These are phyloP conservation scores for Solidago caesia DNA, from an alignment of 129 eudicot species.

Conservation along the genomic window DNA sequence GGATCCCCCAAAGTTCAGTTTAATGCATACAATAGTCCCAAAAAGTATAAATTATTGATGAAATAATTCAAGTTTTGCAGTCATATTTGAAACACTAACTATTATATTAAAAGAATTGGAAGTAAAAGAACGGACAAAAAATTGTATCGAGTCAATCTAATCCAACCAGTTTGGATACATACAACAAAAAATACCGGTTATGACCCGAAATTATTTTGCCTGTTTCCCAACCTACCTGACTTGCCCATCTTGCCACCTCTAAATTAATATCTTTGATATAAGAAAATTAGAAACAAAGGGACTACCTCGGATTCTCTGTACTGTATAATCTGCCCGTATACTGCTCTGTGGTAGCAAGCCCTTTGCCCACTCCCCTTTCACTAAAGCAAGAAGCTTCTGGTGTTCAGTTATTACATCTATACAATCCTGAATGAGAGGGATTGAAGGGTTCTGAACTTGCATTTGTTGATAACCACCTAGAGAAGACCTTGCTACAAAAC, in stretches of 20 bases:
- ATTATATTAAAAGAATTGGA: neutral
- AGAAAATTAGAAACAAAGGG: slow-evolving; percentile 7
- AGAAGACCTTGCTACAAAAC: slow-evolving; percentile 54
- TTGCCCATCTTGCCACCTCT: neutral
- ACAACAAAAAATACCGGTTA: neutral
- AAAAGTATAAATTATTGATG: neutral
- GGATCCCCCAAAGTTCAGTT: too few relatives aligned
- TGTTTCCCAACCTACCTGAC: neutral
- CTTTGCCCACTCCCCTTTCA: slow-evolving; percentile 93
- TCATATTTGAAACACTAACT: neutral
- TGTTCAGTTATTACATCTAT: slow-evolving; percentile 86
- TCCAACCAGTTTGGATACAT: neutral
- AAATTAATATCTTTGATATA: neutral
- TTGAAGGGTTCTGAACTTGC: slow-evolving; percentile 38
- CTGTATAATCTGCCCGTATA: slow-evolving; percentile 76
- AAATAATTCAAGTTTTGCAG: neutral
- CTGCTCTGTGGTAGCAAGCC: slow-evolving; percentile 92
- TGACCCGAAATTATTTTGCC: neutral
- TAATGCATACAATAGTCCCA: neutral
- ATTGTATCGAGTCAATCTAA: neutral
- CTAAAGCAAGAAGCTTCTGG: slow-evolving; percentile 78
- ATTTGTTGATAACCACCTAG: slow-evolving; percentile 59
- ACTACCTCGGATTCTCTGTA: slow-evolving; percentile 72
- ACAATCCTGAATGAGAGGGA: slow-evolving; percentile 73
- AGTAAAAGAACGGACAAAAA: too few relatives aligned